phyloP scores from a whole-genome alignment of 164 flowering plant genomes.

The Paratinospora sagittata region DNA sequence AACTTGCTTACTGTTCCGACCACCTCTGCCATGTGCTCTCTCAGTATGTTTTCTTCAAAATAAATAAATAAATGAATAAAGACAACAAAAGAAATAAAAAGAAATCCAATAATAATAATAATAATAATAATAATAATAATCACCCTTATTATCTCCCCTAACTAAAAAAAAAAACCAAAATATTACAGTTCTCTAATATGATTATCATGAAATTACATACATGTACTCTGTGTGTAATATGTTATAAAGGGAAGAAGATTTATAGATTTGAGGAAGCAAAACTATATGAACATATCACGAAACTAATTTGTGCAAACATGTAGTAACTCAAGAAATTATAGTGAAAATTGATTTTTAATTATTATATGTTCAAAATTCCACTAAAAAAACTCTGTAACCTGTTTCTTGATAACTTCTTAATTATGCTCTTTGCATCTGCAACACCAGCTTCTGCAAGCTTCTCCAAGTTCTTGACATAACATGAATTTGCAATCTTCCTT shows the following conservation, averaged over 20 bases:
- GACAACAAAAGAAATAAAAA: constrained; percentile 10
- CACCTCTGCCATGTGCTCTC: constrained; percentile 22
- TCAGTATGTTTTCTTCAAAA: neutral
- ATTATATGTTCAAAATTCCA: constrained; percentile 37
- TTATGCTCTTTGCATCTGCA: constrained; percentile 64
- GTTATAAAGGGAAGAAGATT: neutral
- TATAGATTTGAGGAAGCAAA: neutral
- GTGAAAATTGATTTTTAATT: constrained; percentile 1
- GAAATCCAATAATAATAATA: neutral
- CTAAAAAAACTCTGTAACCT: constrained; percentile 50
- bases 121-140: too few relatives aligned
- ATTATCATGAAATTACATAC: neutral
- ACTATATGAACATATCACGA: neutral
- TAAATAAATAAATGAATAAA: too few relatives aligned
- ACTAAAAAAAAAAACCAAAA: neutral
- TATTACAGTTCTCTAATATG: neutral
- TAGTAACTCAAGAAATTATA: constrained; percentile 15
- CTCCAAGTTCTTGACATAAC: constrained; percentile 56
- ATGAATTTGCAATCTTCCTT: constrained; percentile 60
- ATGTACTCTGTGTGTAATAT: neutral
- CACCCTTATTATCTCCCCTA: neutral
- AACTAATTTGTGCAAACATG: constrained; percentile 9
- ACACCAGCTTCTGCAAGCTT: constrained; percentile 71
- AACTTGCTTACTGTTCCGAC: constrained; percentile 14
- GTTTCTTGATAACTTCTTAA: constrained; percentile 49